Evolutionary conservation across 495 filamentous ascomycete genomes (phyloP), one percentile per base, ranked within the genome.

Genomic region (Usnea hakonensis): DNA sequence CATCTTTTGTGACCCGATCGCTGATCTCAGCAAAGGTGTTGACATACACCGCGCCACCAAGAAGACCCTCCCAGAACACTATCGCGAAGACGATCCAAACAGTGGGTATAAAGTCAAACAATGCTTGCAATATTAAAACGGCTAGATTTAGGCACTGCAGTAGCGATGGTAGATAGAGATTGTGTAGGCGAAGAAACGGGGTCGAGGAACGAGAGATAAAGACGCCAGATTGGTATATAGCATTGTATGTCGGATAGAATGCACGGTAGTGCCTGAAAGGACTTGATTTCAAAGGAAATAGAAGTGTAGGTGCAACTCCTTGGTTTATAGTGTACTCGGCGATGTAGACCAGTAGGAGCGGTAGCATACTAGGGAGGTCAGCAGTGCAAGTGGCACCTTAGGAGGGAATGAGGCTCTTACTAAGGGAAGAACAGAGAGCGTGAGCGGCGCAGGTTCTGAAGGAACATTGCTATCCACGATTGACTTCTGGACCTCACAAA

Each of bases 301-400:
- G 83, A 14, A 97, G 79, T 0, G 90, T 96, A 1, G 93, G 94
- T 0, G 88, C 79, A 41, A 98, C 89, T 43, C 90, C 91, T 75
- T 94, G 90, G 75, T 97, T 97, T 74, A 97, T 95, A 63, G 90
- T 92, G 71, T 97, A 97, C 78, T 98, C 94, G 57, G 91, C 90
- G 43, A 96, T 81, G 70, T 96, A 98, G 59, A 98, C 94, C 30
- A 98, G 76, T 44, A 97, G 76, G 13, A 98, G 79, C 0, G 94
- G 94, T 3, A 96, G 77, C 90, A 97, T 97, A 70, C 90, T 87
- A 43, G 52, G 30, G 36, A 37, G n/a, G 17, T 57, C 59, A 5
- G 64, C 35, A 37, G 55, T 41, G 33, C 19, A 35, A 13, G 32
- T 23, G 0, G 14, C 38, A 26, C 9, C 13, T 23, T 37, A n/a